Evolutionary conservation across 768 basidiomycete genomes (phyloP).

Genomic region (Suillus variegatus): DNA sequence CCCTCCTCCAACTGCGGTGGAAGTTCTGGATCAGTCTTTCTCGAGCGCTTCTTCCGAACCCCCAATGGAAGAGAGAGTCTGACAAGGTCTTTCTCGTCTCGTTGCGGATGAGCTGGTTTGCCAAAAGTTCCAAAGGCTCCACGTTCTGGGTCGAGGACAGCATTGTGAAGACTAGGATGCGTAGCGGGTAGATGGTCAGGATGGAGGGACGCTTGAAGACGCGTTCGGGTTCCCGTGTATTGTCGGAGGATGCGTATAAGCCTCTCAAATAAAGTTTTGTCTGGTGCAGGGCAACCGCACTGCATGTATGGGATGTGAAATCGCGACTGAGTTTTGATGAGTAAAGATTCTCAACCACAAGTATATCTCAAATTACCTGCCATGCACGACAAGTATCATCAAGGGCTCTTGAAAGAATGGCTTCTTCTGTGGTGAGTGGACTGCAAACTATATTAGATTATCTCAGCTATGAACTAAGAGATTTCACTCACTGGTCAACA

Average conservation of each 20-base stretch:
- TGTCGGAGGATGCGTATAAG: slow-evolving; percentile 37
- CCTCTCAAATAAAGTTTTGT: slow-evolving; percentile 44
- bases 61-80: background rate
- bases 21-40: background rate
- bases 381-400: slow-evolving; percentile 55
- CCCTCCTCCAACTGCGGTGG: background rate
- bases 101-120: slow-evolving; percentile 1
- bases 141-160: slow-evolving; percentile 38
- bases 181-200: slow-evolving; percentile 47
- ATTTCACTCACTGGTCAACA: slow-evolving; percentile 53
- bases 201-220: slow-evolving; percentile 35
- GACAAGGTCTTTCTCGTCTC: background rate
- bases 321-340: slow-evolving; percentile 32
- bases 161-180: slow-evolving; percentile 58
- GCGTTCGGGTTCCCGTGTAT: slow-evolving; percentile 19
- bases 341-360: background rate
- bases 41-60: slow-evolving; percentile 2
- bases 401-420: slow-evolving; percentile 43
- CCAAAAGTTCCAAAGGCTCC: slow-evolving; percentile 23
- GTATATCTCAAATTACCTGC: slow-evolving; percentile 35
- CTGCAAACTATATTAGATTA: slow-evolving; percentile 28
- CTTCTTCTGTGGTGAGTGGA: slow-evolving; percentile 52
- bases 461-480: background rate
- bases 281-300: slow-evolving; percentile 59
- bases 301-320: slow-evolving; percentile 55